Evolutionary conservation across 345 rosid species (phyloP).

Genomic region (Sonneratia alba): DNA sequence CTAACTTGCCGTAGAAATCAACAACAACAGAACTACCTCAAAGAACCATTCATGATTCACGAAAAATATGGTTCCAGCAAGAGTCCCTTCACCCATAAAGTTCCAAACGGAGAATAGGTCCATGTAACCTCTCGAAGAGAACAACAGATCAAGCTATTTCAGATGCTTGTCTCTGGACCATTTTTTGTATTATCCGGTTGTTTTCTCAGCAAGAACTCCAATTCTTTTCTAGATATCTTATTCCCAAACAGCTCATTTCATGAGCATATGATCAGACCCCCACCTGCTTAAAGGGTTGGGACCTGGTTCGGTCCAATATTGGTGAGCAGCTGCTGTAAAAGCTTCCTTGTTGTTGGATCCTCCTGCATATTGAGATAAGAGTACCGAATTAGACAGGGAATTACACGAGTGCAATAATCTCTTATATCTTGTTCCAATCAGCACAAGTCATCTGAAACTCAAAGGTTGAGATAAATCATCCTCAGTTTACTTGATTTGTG

Average conservation of each 20-base stretch:
- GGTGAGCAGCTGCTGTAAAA: constrained; percentile 90
- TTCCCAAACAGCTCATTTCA: constrained; percentile 23
- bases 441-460: no score
- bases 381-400: not conserved
- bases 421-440: no score
- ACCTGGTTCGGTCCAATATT: constrained; percentile 65
- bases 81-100: no score
- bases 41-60: no score
- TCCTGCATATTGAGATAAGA: constrained; percentile 33
- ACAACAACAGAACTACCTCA: no score
- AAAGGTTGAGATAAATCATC: no score
- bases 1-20: no score
- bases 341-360: constrained; percentile 82
- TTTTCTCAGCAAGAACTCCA: not conserved
- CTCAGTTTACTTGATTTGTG: no score
- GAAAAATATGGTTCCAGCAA: no score
- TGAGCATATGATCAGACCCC: constrained; percentile 79
- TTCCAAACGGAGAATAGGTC: not conserved
- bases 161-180: not conserved
- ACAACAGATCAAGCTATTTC: not conserved
- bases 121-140: not conserved
- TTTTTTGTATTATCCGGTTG: not conserved
- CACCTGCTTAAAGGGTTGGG: constrained; percentile 37
- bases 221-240: not conserved
- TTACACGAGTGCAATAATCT: no score